Conservation (phyloP, 768 basidiomycete genomes). For the Russula lepida region DNA sequence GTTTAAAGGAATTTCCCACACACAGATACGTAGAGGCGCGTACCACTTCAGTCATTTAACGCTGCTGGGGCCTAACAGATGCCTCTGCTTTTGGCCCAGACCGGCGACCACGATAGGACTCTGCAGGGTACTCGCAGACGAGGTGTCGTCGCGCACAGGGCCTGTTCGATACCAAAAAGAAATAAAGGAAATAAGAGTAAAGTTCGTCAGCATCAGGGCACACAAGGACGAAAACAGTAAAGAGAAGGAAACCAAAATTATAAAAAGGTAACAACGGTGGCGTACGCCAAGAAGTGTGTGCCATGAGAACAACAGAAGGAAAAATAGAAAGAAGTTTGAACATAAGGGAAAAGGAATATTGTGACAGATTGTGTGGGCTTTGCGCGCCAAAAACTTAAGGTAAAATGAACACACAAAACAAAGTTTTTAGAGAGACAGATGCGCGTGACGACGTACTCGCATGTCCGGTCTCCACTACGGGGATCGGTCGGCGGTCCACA, state of each 20-base stretch:
- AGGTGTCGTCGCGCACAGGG: conserved; percentile 15
- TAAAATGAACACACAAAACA: background rate
- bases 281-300: background rate
- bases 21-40: background rate
- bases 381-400: background rate
- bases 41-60: background rate
- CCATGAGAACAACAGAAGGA: background rate
- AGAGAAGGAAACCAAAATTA: background rate
- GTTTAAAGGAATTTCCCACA: background rate
- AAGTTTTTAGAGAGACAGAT: background rate
- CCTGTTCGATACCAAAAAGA: conserved; percentile 4
- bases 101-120: conserved; percentile 17
- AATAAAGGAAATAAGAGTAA: background rate
- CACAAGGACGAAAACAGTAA: background rate
- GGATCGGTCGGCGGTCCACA: conserved; percentile 7
- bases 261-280: background rate
- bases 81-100: background rate
- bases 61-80: background rate
- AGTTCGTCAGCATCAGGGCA: background rate
- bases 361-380: no score
- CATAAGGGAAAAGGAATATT: no score
- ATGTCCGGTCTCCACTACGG: conserved; percentile 6
- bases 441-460: conserved; percentile 10
- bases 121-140: conserved; percentile 16
- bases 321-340: background rate